Base-by-base conservation (phyloP, 2,329 filamentous ascomycete species). In the Cytospora piceicola region DNA sequence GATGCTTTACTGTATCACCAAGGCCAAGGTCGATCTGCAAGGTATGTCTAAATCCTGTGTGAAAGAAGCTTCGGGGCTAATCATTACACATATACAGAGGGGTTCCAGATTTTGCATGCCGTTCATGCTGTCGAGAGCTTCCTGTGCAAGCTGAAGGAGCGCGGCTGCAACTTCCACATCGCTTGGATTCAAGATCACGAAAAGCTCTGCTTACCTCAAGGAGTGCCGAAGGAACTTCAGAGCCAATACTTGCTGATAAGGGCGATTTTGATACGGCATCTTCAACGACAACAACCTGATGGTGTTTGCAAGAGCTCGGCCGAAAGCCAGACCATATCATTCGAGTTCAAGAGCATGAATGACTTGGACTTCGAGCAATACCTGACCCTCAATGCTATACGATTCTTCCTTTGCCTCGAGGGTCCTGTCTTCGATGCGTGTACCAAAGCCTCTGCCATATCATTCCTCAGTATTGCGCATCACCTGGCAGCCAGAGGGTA, bases 101-200 rank as follows among this genome's bases (percentile, higher is more conserved):
- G 90, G 0, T 89, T 90, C 65, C 90, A 93, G 74, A 74, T 93
- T 8, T 79, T 93, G 0, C 90, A 93, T 73, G 89, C 88, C 0
- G 82, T 88, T 4, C 90, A 90, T 72, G 83, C 85, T 1, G 85
- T 92, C 0, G 91, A 94, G 74, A 79, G 78, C 9, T 88, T 92
- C 69, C 80, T 93, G 1, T 75, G 79, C 52, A 82, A 85, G 63
- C 80, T 93, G 20, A 78, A 81, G 52, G 81, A 83, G 63, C 81
- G 89, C 58, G 87, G 88, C 61, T 92, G 90, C 74, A 86, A 88
- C 64, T 93, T 93, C 70, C 84, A 92, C 68, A 75, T 93, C 67
- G 77, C 88, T 20, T 94, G 92, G 78, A 91, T 93, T 71, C 80
- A 86, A 30, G 77, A 79, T 63, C 80, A 88, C 63, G 76, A 82